Conservation (phyloP, 1,139 yeast genomes). For the Candida mesenterica region DNA sequence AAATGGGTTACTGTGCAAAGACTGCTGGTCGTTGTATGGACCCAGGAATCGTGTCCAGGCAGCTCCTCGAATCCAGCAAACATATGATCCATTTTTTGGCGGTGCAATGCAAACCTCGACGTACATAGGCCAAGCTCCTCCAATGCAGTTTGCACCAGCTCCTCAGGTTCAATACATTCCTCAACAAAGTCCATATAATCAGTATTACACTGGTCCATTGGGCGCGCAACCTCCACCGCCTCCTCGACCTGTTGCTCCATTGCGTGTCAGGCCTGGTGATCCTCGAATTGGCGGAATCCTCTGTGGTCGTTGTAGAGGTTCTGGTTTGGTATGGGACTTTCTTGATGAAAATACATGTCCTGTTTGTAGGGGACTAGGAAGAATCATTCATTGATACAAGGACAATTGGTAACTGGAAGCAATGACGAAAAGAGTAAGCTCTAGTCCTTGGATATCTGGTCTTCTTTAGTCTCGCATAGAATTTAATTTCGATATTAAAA, state of each 20-base stretch:
- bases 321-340: slow-evolving; percentile 51
- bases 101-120: slow-evolving; percentile 16
- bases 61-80: slow-evolving; percentile 7
- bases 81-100: slow-evolving; percentile 15
- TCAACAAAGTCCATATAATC: neutral
- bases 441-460: too few relatives aligned
- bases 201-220: too few relatives aligned
- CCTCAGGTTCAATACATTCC: slow-evolving; percentile 9
- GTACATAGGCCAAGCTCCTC: slow-evolving; percentile 3
- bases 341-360: slow-evolving; percentile 58
- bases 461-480: too few relatives aligned
- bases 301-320: slow-evolving; percentile 78
- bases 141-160: slow-evolving; percentile 2
- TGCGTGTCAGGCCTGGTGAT: slow-evolving; percentile 53
- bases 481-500: too few relatives aligned
- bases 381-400: slow-evolving; percentile 27
- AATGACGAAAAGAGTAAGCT: too few relatives aligned
- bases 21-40: slow-evolving; percentile 69
- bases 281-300: slow-evolving; percentile 77
- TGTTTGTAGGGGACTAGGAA: slow-evolving; percentile 67
- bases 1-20: slow-evolving; percentile 65
- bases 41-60: slow-evolving; percentile 30
- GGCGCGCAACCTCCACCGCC: too few relatives aligned
- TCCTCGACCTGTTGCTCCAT: slow-evolving; percentile 1
- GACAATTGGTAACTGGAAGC: neutral